Percentiles rank a stretch among this genome's conserved stretches.
phyloP scores from a whole-genome alignment of 768 basidiomycete genomes.

The Russula emetica region DNA sequence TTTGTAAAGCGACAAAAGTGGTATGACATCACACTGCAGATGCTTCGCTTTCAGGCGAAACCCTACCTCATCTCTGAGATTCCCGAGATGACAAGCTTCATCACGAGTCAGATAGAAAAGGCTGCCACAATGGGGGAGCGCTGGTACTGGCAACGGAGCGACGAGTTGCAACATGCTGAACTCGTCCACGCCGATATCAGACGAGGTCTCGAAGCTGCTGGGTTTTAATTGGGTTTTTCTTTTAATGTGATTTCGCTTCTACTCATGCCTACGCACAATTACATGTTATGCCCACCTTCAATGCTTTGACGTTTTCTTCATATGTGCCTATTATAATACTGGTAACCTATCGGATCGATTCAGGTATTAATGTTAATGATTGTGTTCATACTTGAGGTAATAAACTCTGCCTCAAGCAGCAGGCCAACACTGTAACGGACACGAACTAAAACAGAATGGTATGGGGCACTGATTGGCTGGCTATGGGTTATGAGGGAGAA shows the following conservation, averaged over 20 bases:
- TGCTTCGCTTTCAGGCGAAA: constrained; percentile 55
- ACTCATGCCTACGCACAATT: neutral
- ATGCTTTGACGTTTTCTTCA: neutral
- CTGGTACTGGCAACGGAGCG: constrained; percentile 56
- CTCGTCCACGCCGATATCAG: constrained; percentile 59
- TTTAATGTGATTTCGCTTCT: constrained; percentile 7
- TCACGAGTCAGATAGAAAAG: constrained; percentile 44
- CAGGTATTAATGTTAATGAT: constrained; percentile 21
- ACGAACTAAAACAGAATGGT: constrained; percentile 31
- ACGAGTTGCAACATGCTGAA: constrained; percentile 57
- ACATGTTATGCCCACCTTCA: neutral
- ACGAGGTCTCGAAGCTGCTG: constrained; percentile 63
- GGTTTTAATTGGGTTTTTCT: constrained; percentile 42
- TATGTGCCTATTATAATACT: constrained; percentile 12
- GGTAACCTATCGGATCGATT: constrained; percentile 5
- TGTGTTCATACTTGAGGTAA: constrained; percentile 30
- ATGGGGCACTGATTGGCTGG: constrained; percentile 22
- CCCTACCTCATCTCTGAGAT: constrained; percentile 48
- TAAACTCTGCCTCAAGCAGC: constrained; percentile 40
- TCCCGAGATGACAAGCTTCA: constrained; percentile 44
- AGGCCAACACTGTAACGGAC: constrained; percentile 33
- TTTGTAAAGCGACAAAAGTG: constrained; percentile 55
- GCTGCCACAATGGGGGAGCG: constrained; percentile 42
- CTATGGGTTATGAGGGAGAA: constrained; percentile 11
- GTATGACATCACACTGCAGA: constrained; percentile 49